These are phyloP conservation scores for Suillus hirtellus DNA, from an alignment of 768 basidiomycete genomes.

Conservation along the genomic window DNA sequence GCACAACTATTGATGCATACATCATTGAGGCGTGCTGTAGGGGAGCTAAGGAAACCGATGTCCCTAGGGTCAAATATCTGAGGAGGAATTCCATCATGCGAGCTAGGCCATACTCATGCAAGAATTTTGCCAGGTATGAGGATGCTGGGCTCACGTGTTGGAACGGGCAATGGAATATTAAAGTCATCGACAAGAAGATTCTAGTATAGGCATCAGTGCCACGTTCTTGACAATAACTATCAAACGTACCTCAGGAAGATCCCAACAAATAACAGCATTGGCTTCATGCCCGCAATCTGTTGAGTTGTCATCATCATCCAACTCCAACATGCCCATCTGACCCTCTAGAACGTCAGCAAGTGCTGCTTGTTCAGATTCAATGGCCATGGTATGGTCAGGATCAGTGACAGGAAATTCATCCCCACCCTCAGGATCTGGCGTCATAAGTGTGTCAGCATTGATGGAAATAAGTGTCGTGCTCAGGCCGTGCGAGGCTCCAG, in stretches of 20 bases:
- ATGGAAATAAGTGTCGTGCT: not conserved
- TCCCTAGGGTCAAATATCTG: constrained; percentile 12
- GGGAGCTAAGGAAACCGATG: constrained; percentile 11
- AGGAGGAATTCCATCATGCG: not conserved
- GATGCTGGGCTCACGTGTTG: not conserved
- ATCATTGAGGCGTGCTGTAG: constrained; percentile 15
- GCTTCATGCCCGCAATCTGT: not conserved
- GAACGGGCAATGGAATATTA: not conserved
- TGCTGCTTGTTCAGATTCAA: not conserved
- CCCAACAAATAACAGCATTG: not conserved
- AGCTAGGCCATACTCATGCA: not conserved
- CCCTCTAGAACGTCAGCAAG: not conserved
- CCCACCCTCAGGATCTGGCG: not conserved
- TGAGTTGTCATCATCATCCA: not conserved
- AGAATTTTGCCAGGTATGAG: not conserved
- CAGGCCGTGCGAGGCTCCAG: not conserved
- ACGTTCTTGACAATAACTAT: not conserved
- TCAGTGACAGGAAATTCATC: not conserved
- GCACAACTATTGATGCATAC: constrained; percentile 17
- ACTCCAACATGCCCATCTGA: not conserved
- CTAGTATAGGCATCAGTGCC: not conserved
- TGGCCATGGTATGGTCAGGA: not conserved
- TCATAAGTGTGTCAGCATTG: not conserved
- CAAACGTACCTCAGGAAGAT: not conserved
- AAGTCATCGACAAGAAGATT: not conserved